phyloP scores from a whole-genome alignment of 768 basidiomycete species.

The Phaeotremella skinneri region DNA sequence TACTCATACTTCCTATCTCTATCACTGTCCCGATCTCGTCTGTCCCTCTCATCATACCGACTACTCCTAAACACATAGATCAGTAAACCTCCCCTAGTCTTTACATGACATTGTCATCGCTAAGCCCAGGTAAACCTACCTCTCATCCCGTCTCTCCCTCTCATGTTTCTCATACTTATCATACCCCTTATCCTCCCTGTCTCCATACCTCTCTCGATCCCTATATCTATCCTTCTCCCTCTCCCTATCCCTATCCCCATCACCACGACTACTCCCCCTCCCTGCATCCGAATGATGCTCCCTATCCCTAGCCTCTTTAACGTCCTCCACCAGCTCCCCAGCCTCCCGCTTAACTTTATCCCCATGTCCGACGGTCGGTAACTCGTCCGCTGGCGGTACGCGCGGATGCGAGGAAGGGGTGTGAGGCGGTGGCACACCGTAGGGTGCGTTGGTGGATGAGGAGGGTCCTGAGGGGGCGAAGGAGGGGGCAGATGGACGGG shows the following conservation, averaged over 20 bases:
- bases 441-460: slow-evolving; percentile 16
- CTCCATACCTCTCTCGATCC: slow-evolving; percentile 11
- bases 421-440: slow-evolving; percentile 27
- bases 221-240: slow-evolving; percentile 7
- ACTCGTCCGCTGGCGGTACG: slow-evolving; percentile 46
- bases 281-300: slow-evolving; percentile 16
- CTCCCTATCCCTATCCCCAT: slow-evolving; percentile 11
- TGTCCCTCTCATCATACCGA: slow-evolving; percentile 16
- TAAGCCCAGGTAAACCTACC: not conserved
- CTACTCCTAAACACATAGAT: slow-evolving; percentile 10
- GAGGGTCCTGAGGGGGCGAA: slow-evolving; percentile 37
- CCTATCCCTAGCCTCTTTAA: slow-evolving; percentile 33
- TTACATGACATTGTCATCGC: not conserved
- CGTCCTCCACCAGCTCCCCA: slow-evolving; percentile 45
- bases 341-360: slow-evolving; percentile 49
- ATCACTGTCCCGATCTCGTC: slow-evolving; percentile 15
- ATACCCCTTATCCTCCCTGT: slow-evolving; percentile 17
- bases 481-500: slow-evolving; percentile 19
- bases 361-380: slow-evolving; percentile 52
- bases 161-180: slow-evolving; percentile 18
- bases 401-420: slow-evolving; percentile 46
- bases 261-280: slow-evolving; percentile 39
- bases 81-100: not conserved
- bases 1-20: slow-evolving; percentile 17
- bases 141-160: slow-evolving; percentile 9